phyloP scores from a whole-genome alignment of 2,329 filamentous ascomycete genomes.

The Paraphoma chrysanthemicola region DNA sequence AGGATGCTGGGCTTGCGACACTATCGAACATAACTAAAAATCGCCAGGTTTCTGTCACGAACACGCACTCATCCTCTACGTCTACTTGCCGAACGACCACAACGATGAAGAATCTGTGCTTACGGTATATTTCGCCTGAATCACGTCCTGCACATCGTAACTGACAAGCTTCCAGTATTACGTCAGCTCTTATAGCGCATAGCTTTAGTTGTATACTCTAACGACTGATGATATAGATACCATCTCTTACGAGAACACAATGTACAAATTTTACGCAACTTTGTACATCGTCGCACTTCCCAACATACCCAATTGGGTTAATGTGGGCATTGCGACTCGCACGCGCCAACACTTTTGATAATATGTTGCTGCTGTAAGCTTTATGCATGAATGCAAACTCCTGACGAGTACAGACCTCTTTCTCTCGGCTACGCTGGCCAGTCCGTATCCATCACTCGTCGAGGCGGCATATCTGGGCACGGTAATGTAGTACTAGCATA shows the following conservation, averaged over 20 bases:
- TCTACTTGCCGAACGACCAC: conserved; percentile 78
- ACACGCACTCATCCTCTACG: conserved; percentile 81
- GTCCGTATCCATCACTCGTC: too few species aligned
- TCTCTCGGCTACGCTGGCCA: too few species aligned
- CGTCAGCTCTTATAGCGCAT: conserved; percentile 62
- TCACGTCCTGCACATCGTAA: conserved; percentile 5
- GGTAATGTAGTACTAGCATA: too few species aligned
- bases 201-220: conserved; percentile 1
- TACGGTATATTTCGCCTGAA: conserved; percentile 62
- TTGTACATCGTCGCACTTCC: too few species aligned
- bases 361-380: too few species aligned
- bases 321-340: too few species aligned
- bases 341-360: too few species aligned
- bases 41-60: conserved; percentile 72
- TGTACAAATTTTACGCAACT: too few species aligned
- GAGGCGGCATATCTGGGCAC: too few species aligned
- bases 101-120: conserved; percentile 75
- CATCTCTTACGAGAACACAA: background rate
- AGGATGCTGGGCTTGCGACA: conserved; percentile 34
- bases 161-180: conserved; percentile 58
- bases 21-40: conserved; percentile 18
- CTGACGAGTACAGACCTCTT: too few species aligned
- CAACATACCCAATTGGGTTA: too few species aligned
- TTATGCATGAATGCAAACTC: too few species aligned
- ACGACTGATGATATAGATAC: conserved; percentile 15